These are phyloP conservation scores for Quercus variabilis DNA, from an alignment of 306 rosid genomes.

Conservation along the genomic window DNA sequence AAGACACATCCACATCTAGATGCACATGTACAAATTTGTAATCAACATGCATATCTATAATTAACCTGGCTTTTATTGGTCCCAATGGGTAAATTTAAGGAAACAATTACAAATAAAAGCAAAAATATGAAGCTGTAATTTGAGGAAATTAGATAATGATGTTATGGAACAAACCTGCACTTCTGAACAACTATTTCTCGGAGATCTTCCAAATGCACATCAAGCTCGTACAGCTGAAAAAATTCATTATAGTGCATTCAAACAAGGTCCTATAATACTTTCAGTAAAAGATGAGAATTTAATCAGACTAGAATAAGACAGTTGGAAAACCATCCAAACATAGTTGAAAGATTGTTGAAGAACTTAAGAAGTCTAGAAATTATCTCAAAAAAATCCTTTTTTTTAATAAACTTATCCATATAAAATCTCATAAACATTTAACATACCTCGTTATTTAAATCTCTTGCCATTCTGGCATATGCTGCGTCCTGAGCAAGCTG, in stretches of 20 bases:
- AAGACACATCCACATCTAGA: background rate
- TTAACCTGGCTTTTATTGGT: background rate
- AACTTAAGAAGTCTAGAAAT: background rate
- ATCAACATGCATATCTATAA: background rate
- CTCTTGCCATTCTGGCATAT: conserved; percentile 76
- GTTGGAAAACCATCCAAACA: background rate
- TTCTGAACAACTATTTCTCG: conserved; percentile 70
- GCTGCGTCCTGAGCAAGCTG: conserved; percentile 85
- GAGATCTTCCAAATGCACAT: conserved; percentile 69
- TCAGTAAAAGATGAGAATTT: background rate
- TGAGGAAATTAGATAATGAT: background rate
- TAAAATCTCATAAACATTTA: conserved; percentile 16
- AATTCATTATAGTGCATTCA: conserved; percentile 17
- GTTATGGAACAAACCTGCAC: conserved; percentile 64
- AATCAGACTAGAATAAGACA: background rate
- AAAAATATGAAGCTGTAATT: background rate
- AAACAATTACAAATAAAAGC: no score
- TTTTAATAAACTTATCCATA: background rate
- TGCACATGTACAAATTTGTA: background rate
- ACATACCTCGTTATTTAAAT: conserved; percentile 68
- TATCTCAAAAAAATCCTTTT: background rate
- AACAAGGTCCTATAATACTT: background rate
- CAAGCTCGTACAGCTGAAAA: conserved; percentile 71
- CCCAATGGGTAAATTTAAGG: background rate
- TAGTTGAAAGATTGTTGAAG: conserved; percentile 13